Base-by-base conservation (phyloP, 108 stramenopile genomes). In the Phaeodactylum tricornutum region DNA sequence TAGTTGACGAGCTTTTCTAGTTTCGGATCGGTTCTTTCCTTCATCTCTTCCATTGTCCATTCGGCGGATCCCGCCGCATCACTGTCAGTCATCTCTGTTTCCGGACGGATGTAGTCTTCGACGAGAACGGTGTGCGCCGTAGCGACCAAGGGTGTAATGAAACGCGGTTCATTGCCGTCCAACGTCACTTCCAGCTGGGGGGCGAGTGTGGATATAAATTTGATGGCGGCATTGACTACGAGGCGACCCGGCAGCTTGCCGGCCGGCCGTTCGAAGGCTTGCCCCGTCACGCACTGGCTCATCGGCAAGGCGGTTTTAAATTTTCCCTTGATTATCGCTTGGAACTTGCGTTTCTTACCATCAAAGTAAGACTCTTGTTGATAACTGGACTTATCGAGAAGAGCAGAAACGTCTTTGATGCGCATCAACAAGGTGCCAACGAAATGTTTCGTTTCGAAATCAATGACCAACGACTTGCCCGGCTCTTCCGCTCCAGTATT, bases 401-500 rank as follows among this genome's bases (percentile, higher is more conserved):
- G n/a, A 24, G 6, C 19, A 15, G 37, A 30, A 16, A 46, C 57
- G 32, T 66, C 53, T 36, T 61, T 66, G 14, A 81, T 64, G 14
- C 80, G 65, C 45, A 81, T 31, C 24, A 74, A 39, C 4, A 62
- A 34, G 1, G 72, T 72, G 26, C 80, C 80, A 20, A 71, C 53
- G 36, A 81, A 81, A 22, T 55, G 32, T 22, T 59, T 56, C 3
- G 63, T 61, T 59, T 81, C 73, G 69, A 81, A 81, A 43, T 87
- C 84, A 24, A 74, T 60, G 6, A 82, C 76, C 14, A 87, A 26
- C 29, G 72, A 61, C 43, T 74, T 54, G 19, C 72, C 77, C 8
- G 29, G 31, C 16, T 38, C 16, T 45, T 87, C 84, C 29, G 66
- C 68, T 35, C 84, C 84, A 56, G 81, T 82, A 46, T 87, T 87